Percentiles rank a stretch among this genome's conserved stretches.
Conservation (phyloP, 129 eudicot species). For the Calendula officinalis region DNA sequence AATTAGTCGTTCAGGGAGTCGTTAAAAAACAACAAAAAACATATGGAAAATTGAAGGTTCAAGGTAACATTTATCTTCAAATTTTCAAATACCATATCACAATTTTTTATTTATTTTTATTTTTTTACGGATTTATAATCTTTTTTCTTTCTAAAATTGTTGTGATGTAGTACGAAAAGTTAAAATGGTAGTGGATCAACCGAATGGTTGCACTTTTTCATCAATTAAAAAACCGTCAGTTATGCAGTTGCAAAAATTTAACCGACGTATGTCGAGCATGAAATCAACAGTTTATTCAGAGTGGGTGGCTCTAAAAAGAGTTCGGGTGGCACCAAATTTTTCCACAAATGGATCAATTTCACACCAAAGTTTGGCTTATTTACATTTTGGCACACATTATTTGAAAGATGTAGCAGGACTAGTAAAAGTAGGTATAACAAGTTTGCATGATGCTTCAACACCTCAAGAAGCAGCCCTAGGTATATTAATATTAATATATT, state of each 20-base stretch:
- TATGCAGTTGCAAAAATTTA: constrained; percentile 49
- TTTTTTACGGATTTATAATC: neutral
- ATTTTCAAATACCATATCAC: constrained; percentile 3
- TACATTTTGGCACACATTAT: constrained; percentile 65
- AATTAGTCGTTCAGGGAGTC: constrained; percentile 55
- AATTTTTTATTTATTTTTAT: constrained; percentile 1
- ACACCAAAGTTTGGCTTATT: constrained; percentile 59
- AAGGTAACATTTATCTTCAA: constrained; percentile 46
- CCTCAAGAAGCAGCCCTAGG: constrained; percentile 54
- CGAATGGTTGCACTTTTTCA: constrained; percentile 60
- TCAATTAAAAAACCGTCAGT: constrained; percentile 47
- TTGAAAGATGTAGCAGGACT: constrained; percentile 59
- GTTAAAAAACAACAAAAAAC: constrained; percentile 58
- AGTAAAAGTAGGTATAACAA: constrained; percentile 52
- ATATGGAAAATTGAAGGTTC: constrained; percentile 70
- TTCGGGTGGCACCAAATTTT: constrained; percentile 48
- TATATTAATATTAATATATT: constrained; percentile 23
- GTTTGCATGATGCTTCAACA: constrained; percentile 46
- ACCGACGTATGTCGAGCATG: constrained; percentile 39
- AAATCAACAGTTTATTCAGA: constrained; percentile 55
- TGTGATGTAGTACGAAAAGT: constrained; percentile 63
- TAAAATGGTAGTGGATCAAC: constrained; percentile 66
- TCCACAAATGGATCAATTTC: constrained; percentile 52
- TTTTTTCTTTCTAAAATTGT: neutral
- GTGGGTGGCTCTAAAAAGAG: constrained; percentile 53